Conservation (phyloP, 1,284 basidiomycete species). For the Trichosporon sp. region DNA sequence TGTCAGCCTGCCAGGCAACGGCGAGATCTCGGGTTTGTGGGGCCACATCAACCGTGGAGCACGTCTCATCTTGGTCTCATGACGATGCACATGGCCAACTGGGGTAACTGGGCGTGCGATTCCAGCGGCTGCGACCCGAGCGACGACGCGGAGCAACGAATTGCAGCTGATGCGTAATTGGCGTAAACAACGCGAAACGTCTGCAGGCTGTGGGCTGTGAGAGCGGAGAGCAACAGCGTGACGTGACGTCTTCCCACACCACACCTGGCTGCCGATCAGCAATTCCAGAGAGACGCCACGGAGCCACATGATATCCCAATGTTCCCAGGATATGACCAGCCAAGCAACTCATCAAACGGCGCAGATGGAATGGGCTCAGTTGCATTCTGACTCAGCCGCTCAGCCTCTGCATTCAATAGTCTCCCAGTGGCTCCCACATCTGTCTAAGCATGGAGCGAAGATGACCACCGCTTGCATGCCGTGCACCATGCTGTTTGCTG, state of each 20-base stretch:
- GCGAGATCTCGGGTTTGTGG: slow-evolving; percentile 4
- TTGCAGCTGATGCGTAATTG: too few relatives aligned
- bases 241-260: slow-evolving; percentile 3
- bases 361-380: too few relatives aligned
- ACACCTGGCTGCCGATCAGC: not conserved
- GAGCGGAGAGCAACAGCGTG: not conserved
- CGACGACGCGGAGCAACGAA: not conserved
- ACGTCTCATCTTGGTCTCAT: not conserved
- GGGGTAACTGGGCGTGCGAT: not conserved
- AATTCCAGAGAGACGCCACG: not conserved
- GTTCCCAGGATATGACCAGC: not conserved
- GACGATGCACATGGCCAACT: not conserved
- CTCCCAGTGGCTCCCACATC: too few relatives aligned
- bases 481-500: too few relatives aligned
- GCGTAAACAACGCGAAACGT: not conserved
- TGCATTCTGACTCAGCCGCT: too few relatives aligned
- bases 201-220: too few relatives aligned
- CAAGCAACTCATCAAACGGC: too few relatives aligned
- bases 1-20: not conserved
- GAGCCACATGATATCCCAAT: not conserved
- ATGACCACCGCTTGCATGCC: too few relatives aligned
- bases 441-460: too few relatives aligned
- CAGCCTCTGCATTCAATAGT: too few relatives aligned
- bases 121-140: not conserved
- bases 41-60: not conserved